Evolutionary conservation across 371 early-diverging fungal species (phyloP).

Genomic region (Amoeboaphelidium protococcarum): DNA sequence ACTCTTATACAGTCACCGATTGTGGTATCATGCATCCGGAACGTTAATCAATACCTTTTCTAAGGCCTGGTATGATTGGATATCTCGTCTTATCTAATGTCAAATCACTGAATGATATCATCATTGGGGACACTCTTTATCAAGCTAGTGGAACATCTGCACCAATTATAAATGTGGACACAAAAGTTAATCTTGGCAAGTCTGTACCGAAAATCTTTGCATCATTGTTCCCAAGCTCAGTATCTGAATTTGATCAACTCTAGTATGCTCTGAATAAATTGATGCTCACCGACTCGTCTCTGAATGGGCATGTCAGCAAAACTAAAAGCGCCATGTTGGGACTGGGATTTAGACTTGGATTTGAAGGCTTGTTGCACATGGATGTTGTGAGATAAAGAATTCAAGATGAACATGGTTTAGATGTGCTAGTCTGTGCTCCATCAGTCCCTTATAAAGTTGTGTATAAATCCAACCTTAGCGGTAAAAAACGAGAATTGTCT

Average conservation of each 20-base stretch:
- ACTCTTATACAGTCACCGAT: no score
- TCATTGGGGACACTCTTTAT: conserved; percentile 94
- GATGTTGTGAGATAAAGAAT: conserved; percentile 85
- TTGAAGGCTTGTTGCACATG: conserved; percentile 73
- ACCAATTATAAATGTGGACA: background rate
- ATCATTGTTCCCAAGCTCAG: conserved; percentile 75
- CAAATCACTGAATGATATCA: conserved; percentile 71
- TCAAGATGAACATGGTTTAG: conserved; percentile 79
- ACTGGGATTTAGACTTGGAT: conserved; percentile 89
- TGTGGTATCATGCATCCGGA: no score
- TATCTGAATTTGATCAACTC: conserved; percentile 54
- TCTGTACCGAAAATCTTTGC: conserved; percentile 83
- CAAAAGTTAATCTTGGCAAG: conserved; percentile 25
- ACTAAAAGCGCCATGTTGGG: conserved; percentile 47
- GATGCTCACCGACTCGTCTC: conserved; percentile 79
- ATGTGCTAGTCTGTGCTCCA: conserved; percentile 69
- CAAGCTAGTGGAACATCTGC: no score
- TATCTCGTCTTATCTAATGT: no score
- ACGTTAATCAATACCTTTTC: no score
- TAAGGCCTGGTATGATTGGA: no score
- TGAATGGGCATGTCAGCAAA: conserved; percentile 13
- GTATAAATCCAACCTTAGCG: no score
- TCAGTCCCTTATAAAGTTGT: conserved; percentile 59
- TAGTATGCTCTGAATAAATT: conserved; percentile 71
- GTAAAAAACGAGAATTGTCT: no score